A percentile compares a stretch with the other conserved stretches of the same genome.
Conservation (phyloP, 176 grass and related monocot genomes). For the Bolboschoenus planiculmis region DNA sequence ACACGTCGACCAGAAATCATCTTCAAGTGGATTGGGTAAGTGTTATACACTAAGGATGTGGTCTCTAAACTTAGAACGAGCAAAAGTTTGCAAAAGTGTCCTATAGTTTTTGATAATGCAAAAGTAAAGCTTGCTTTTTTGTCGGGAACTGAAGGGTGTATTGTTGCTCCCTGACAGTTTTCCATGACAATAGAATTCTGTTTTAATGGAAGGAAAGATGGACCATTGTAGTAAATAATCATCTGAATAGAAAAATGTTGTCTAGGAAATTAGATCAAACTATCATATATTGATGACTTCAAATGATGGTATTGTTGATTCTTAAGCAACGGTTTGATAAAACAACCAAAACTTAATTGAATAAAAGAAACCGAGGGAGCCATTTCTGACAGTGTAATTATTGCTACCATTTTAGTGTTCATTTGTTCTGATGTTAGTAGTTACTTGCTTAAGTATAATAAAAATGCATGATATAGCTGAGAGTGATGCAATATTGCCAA, state of each 20-base stretch:
- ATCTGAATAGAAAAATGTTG: neutral
- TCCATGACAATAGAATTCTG: neutral
- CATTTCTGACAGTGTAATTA: neutral
- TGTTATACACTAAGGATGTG: neutral
- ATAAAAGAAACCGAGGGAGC: neutral
- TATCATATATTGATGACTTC: neutral
- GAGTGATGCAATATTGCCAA: slow-evolving; percentile 2
- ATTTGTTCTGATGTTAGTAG: neutral
- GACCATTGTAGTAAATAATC: neutral
- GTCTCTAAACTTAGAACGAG: neutral
- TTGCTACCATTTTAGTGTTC: neutral
- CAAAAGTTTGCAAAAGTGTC: neutral
- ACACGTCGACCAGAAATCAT: slow-evolving; percentile 78
- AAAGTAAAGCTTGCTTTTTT: neutral
- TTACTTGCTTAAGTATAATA: neutral
- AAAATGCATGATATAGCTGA: neutral
- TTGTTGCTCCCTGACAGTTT: neutral
- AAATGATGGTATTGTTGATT: neutral
- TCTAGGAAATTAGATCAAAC: too few species aligned
- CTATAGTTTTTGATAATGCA: neutral
- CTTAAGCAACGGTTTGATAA: neutral
- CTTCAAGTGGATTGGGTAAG: slow-evolving; percentile 99
- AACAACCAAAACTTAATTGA: neutral
- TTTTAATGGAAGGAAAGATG: neutral
- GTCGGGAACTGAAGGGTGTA: neutral